Conservation (phyloP, 177 flowering plant genomes). For the Vitis hybrid region DNA sequence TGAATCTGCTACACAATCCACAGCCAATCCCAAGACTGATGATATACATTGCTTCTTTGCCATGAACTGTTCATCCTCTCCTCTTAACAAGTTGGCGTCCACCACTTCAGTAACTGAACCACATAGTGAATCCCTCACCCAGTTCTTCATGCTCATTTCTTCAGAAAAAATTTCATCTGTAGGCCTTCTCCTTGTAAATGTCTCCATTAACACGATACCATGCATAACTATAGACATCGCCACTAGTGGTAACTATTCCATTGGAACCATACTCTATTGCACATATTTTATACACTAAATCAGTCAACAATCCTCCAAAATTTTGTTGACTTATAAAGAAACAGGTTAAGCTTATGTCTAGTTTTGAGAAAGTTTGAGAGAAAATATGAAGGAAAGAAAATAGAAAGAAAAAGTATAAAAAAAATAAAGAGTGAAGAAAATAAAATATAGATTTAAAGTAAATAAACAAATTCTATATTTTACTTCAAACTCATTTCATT, state of each 20-base stretch:
- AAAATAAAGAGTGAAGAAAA: too few species aligned
- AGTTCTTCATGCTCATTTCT: slow-evolving; percentile 1
- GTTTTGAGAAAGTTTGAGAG: too few species aligned
- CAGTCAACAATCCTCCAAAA: too few species aligned
- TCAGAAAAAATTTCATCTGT: neutral
- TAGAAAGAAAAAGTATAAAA: too few species aligned
- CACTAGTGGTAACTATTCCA: slow-evolving; percentile 9
- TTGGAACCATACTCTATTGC: slow-evolving; percentile 14
- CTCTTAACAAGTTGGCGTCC: slow-evolving; percentile 7
- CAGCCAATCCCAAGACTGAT: slow-evolving; percentile 15
- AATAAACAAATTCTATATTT: too few species aligned
- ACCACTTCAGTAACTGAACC: slow-evolving; percentile 5
- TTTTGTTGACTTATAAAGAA: too few species aligned
- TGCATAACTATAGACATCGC: slow-evolving; percentile 26
- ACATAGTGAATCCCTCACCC: slow-evolving; percentile 5
- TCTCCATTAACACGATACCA: slow-evolving; percentile 22
- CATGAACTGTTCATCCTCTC: neutral
- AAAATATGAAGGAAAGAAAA: too few species aligned
- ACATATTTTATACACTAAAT: too few species aligned
- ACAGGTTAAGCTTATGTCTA: neutral
- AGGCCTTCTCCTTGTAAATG: slow-evolving; percentile 20
- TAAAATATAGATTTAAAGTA: too few species aligned
- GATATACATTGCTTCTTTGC: neutral
- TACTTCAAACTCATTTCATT: too few species aligned
- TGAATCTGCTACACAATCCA: slow-evolving; percentile 8